A percentile compares a stretch with the other conserved stretches of the same genome.
These are phyloP conservation scores for Anisodus acutangulus DNA, from an alignment of 257 asterid genomes.

Conservation along the genomic window DNA sequence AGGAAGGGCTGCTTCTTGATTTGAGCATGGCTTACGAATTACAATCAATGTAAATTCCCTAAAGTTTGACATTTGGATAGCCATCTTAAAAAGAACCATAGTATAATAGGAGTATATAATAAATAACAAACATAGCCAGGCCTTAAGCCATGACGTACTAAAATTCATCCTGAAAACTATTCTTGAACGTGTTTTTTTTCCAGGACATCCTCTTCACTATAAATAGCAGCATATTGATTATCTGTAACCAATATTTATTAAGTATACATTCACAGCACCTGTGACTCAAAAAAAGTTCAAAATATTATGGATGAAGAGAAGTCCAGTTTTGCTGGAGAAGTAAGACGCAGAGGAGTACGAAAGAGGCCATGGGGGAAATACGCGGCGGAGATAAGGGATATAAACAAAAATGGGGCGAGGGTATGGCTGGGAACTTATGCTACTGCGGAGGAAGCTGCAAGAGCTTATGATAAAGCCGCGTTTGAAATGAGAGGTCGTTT, in stretches of 20 bases:
- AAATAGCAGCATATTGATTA: not conserved
- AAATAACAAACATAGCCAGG: not conserved
- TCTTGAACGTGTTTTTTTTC: not conserved
- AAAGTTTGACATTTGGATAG: not conserved
- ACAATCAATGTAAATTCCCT: not conserved
- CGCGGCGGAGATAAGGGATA: constrained; percentile 80
- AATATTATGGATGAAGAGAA: constrained; percentile 32
- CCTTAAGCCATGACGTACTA: constrained; percentile 6
- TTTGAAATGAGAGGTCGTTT: constrained; percentile 55
- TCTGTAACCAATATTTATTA: not conserved
- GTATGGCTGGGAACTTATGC: constrained; percentile 76
- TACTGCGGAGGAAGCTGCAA: constrained; percentile 76
- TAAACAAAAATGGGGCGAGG: constrained; percentile 53
- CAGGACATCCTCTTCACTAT: not conserved
- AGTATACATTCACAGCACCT: not conserved
- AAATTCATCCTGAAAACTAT: not conserved
- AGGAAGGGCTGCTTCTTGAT: constrained; percentile 11
- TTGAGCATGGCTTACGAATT: not conserved
- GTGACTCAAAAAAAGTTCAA: not conserved
- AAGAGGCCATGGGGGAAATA: constrained; percentile 84
- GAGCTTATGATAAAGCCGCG: constrained; percentile 76
- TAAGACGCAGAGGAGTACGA: constrained; percentile 64
- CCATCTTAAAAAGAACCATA: not conserved
- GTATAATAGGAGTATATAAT: not conserved
- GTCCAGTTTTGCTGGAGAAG: constrained; percentile 35